Base-by-base conservation (phyloP, 2,329 filamentous ascomycete species). In the Coleophoma eucalyptorum region DNA sequence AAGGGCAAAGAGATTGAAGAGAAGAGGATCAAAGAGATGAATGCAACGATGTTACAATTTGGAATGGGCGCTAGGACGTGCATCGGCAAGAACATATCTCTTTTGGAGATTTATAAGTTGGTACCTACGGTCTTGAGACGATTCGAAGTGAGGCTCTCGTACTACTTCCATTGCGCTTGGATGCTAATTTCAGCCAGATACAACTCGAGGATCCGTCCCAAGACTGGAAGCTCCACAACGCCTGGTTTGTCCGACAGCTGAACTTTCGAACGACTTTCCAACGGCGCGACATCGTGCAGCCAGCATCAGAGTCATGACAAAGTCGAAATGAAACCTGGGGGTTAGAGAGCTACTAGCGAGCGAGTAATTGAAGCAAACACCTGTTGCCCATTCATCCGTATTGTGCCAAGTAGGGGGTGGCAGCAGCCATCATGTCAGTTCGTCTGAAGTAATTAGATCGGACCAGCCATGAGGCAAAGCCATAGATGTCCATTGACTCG, bases 21-120 rank as follows among this genome's bases (percentile, higher is more conserved):
- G 21, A 74, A 75, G 52, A 73, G 80, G 55, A 70, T 87, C 43
- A 79, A 77, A 67, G 78, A 81, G 63, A 88, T 88, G 85, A 83
- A 83, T 58, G 81, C 79, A 1, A 76, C 74, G n/a, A 84, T 88
- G 83, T 74, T 88, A 64, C 84, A 89, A 58, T 90, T 90, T 65
- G 86, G 86, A 1, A 86, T 86, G 67, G 86, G 86, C 0, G 78
- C 80, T 11, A 70, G 86, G 59, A 89, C 86, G 2, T 90, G 86
- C 58, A 87, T 75, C 69, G 87, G 87, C 42, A 84, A 82, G 74
- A 84, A 84, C 53, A 84, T 84, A 44, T 80, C 77, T 53, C 57
- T 84, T 60, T 57, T 84, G 59, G 81, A 84, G 71, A 81, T 84
- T 51, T 83, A 84, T 65, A 84, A 84, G 71, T 61, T 84, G 44